phyloP scores from a whole-genome alignment of 768 basidiomycete species.

The Brasilioporus rufonigricans region DNA sequence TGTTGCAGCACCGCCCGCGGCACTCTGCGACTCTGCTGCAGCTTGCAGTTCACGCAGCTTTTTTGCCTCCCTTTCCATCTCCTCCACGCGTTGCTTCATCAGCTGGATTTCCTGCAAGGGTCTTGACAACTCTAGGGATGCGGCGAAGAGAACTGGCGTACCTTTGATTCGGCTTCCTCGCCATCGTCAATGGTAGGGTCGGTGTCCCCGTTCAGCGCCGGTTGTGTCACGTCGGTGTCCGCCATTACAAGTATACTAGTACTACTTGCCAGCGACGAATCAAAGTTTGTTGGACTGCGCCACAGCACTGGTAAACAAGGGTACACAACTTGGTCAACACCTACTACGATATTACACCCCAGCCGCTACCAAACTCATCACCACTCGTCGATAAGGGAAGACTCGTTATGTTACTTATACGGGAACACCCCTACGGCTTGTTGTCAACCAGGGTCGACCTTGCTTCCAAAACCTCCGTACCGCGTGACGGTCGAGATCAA shows the following conservation, averaged over 20 bases:
- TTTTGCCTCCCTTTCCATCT: conserved; percentile 90
- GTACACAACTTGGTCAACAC: conserved; percentile 15
- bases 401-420: neutral
- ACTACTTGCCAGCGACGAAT: conserved; percentile 13
- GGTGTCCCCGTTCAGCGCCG: conserved; percentile 31
- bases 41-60: conserved; percentile 86
- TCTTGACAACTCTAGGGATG: conserved; percentile 12
- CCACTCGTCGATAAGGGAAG: conserved; percentile 6
- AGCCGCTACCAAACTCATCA: neutral
- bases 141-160: conserved; percentile 20
- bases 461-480: conserved; percentile 17
- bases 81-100: conserved; percentile 90
- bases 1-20: conserved; percentile 43
- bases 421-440: neutral
- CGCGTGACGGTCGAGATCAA: conserved; percentile 24
- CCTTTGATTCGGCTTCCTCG: conserved; percentile 66
- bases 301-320: conserved; percentile 26
- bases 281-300: conserved; percentile 26
- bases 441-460: conserved; percentile 4
- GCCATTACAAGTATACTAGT: conserved; percentile 41
- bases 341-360: too few relatives aligned
- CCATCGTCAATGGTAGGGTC: conserved; percentile 48
- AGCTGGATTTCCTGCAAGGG: conserved; percentile 72
- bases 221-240: conserved; percentile 48
- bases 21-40: conserved; percentile 59